Percentiles rank a stretch among this genome's conserved stretches.
phyloP scores from a whole-genome alignment of 1,284 basidiomycete species.

The Ganoderma leucocontextum region DNA sequence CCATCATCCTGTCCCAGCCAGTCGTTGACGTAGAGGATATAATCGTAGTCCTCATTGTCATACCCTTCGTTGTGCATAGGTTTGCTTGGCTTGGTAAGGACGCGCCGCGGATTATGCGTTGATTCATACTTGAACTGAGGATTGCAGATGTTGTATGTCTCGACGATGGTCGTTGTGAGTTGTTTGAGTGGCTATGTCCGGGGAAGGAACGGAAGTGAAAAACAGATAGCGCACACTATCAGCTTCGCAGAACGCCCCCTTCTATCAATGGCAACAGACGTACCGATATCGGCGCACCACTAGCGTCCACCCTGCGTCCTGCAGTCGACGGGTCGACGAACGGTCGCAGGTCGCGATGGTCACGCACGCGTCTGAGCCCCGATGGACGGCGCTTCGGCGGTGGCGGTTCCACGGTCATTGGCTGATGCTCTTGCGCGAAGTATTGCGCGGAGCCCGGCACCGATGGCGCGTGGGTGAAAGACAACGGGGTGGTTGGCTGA shows the following conservation, averaged over 20 bases:
- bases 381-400: slow-evolving; percentile 71
- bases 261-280: slow-evolving; percentile 32
- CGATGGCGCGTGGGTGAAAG: slow-evolving; percentile 59
- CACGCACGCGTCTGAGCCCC: slow-evolving; percentile 77
- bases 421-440: slow-evolving; percentile 64
- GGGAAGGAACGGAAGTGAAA: slow-evolving; percentile 4
- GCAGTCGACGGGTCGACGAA: slow-evolving; percentile 63
- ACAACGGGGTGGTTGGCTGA: slow-evolving; percentile 74
- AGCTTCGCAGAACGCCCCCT: slow-evolving; percentile 24
- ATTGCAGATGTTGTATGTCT: slow-evolving; percentile 94
- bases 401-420: slow-evolving; percentile 76
- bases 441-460: slow-evolving; percentile 54
- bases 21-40: slow-evolving; percentile 97
- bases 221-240: slow-evolving; percentile 22
- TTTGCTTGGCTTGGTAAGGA: slow-evolving; percentile 96
- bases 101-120: slow-evolving; percentile 90
- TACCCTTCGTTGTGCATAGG: slow-evolving; percentile 93
- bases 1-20: slow-evolving; percentile 91
- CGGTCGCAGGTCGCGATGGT: slow-evolving; percentile 74
- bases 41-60: slow-evolving; percentile 97
- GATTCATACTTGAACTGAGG: slow-evolving; percentile 93
- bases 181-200: slow-evolving; percentile 80
- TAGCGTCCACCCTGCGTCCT: slow-evolving; percentile 72
- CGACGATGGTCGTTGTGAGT: slow-evolving; percentile 85
- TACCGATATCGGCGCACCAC: slow-evolving; percentile 72